Evolutionary conservation across 495 filamentous ascomycete species (phyloP).

Genomic region (Platismatia glauca): DNA sequence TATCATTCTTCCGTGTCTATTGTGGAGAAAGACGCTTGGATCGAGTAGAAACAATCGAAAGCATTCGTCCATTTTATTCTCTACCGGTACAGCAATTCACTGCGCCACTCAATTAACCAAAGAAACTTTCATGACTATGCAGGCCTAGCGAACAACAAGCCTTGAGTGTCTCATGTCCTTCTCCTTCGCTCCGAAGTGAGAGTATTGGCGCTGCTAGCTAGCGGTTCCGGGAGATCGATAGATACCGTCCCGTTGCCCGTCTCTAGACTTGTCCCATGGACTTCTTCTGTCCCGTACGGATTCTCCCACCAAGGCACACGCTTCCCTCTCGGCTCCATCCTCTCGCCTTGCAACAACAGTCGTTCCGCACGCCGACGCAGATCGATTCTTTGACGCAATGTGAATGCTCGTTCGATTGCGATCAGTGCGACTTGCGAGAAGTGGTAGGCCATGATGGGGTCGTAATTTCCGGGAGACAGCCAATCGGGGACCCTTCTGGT

Average conservation of each 20-base stretch:
- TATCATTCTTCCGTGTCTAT: too few species aligned
- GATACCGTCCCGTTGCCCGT: not conserved
- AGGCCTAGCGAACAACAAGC: not conserved
- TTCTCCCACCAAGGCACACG: slow-evolving; percentile 3
- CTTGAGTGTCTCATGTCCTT: not conserved
- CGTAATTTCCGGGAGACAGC: slow-evolving; percentile 8
- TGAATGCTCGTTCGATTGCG: not conserved
- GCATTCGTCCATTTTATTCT: not conserved
- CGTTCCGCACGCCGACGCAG: not conserved
- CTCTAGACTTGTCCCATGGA: not conserved
- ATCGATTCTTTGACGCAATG: not conserved
- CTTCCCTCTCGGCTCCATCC: slow-evolving; percentile 5
- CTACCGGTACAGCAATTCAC: not conserved
- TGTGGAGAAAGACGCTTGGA: not conserved
- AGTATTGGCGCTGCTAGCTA: not conserved
- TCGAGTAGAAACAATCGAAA: not conserved
- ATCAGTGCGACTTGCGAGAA: not conserved
- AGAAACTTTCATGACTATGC: not conserved
- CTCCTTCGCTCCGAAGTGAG: slow-evolving; percentile 3
- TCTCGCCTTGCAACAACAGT: not conserved
- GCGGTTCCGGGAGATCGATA: not conserved
- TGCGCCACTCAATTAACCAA: not conserved
- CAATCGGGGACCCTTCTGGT: not conserved
- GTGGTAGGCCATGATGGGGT: not conserved
- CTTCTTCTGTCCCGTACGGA: not conserved